These are phyloP conservation scores for Cladosporium sp. DNA, from an alignment of 2,329 filamentous ascomycete species.

Conservation along the genomic window DNA sequence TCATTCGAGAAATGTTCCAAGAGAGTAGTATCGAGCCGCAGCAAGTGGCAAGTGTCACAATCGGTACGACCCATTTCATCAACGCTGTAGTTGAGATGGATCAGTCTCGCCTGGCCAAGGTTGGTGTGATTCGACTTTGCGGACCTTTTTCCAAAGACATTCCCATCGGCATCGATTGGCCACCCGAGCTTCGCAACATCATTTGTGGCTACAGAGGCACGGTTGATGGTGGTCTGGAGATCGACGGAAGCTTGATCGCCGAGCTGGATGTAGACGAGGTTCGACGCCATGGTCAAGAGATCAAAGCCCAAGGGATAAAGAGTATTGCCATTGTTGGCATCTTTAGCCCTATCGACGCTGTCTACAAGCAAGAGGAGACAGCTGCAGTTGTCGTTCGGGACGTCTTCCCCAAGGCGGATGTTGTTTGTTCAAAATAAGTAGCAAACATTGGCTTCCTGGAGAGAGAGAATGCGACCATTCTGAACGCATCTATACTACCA, in stretches of 20 bases:
- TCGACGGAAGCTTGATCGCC: slow-evolving; percentile 11
- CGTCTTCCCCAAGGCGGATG: background rate
- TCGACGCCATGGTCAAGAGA: background rate
- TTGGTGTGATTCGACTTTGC: slow-evolving; percentile 47
- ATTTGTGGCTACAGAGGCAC: slow-evolving; percentile 43
- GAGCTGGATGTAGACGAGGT: slow-evolving; percentile 8
- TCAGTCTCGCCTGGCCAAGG: slow-evolving; percentile 45
- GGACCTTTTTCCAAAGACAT: slow-evolving; percentile 46
- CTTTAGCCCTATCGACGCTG: slow-evolving; percentile 12
- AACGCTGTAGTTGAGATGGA: slow-evolving; percentile 36
- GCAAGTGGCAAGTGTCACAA: slow-evolving; percentile 37
- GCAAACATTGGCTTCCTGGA: slow-evolving; percentile 49
- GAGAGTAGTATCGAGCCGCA: background rate
- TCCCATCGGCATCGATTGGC: slow-evolving; percentile 50
- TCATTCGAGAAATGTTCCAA: background rate
- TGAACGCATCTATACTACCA: slow-evolving; percentile 47
- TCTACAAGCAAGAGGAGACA: slow-evolving; percentile 9
- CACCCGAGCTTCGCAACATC: slow-evolving; percentile 39
- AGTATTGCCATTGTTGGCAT: slow-evolving; percentile 11
- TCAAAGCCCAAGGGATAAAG: slow-evolving; percentile 7
- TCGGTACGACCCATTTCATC: slow-evolving; percentile 47
- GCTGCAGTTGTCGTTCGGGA: slow-evolving; percentile 3
- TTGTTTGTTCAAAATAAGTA: background rate
- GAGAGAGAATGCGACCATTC: slow-evolving; percentile 48
- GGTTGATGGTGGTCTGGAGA: slow-evolving; percentile 20